phyloP scores from a whole-genome alignment of 306 rosid genomes.

The Medicago arabica region DNA sequence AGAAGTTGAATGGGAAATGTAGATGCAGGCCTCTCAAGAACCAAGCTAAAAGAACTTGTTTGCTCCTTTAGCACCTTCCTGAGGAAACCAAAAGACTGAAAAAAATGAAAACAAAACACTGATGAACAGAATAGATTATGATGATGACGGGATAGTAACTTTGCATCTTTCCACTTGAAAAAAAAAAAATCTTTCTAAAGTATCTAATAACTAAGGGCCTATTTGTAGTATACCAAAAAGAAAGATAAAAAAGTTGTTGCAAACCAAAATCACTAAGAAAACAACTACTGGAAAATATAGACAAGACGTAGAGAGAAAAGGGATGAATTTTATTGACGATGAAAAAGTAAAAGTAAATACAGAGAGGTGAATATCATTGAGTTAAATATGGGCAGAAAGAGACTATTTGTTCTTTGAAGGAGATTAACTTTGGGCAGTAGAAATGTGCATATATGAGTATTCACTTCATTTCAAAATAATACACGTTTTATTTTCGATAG shows the following conservation, averaged over 20 bases:
- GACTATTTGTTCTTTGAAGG: neutral
- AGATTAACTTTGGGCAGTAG: neutral
- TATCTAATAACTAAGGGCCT: neutral
- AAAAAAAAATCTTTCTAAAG: neutral
- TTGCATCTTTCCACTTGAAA: neutral
- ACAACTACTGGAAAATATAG: neutral
- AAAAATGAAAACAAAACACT: conserved; percentile 66
- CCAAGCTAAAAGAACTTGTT: conserved; percentile 56
- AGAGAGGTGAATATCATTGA: neutral
- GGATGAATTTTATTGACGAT: neutral
- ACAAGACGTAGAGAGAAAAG: neutral
- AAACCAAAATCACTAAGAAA: neutral
- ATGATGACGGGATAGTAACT: conserved; percentile 35
- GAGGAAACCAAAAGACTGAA: conserved; percentile 56
- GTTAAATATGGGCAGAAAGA: neutral
- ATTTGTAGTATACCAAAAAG: neutral
- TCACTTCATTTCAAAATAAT: neutral
- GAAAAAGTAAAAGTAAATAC: neutral
- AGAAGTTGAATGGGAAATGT: conserved; percentile 57
- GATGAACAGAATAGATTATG: conserved; percentile 57
- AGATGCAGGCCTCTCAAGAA: conserved; percentile 57
- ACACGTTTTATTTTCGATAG: neutral
- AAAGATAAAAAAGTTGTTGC: too few relatives aligned
- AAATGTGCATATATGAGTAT: neutral
- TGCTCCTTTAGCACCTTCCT: conserved; percentile 60